A percentile compares a stretch with the other conserved stretches of the same genome.
Conservation (phyloP, 2,329 filamentous ascomycete species). For the Cordyceps fumosorosea region DNA sequence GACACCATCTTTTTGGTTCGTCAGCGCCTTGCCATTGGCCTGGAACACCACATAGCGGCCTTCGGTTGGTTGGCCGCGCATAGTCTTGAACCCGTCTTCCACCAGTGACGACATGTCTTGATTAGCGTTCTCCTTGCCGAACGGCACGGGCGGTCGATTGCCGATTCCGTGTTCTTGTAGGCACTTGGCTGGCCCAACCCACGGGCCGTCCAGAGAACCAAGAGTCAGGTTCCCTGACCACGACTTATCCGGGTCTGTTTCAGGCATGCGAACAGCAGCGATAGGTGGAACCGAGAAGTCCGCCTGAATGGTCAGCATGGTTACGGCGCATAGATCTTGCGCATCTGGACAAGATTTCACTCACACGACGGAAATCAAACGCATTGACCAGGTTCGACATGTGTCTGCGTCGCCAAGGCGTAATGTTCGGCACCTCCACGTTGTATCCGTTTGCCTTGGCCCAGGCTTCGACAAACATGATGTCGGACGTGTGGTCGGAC, state of each 20-base stretch:
- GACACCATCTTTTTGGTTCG: constrained; percentile 22
- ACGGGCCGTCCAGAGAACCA: constrained; percentile 12
- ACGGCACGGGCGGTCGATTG: constrained; percentile 32
- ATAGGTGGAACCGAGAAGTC: constrained; percentile 39
- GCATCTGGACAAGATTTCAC: neutral
- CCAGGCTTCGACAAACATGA: constrained; percentile 46
- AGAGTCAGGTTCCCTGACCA: constrained; percentile 25
- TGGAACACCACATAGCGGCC: constrained; percentile 48
- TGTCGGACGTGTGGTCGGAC: constrained; percentile 47
- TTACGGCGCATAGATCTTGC: neutral
- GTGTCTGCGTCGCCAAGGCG: constrained; percentile 21
- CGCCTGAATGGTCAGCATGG: constrained; percentile 19
- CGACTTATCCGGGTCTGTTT: constrained; percentile 26
- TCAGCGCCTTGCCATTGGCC: constrained; percentile 32
- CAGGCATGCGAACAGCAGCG: constrained; percentile 29
- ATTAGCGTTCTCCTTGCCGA: constrained; percentile 27
- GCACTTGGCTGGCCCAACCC: constrained; percentile 34
- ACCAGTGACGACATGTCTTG: constrained; percentile 28
- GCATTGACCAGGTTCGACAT: constrained; percentile 25
- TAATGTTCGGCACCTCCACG: constrained; percentile 22
- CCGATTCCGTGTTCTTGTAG: constrained; percentile 22
- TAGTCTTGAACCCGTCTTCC: constrained; percentile 46
- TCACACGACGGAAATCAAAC: constrained; percentile 34
- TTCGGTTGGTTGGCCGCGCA: constrained; percentile 44
- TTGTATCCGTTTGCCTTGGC: constrained; percentile 23